Base-by-base conservation (phyloP, 345 rosid species). In the Trapa incisa region DNA sequence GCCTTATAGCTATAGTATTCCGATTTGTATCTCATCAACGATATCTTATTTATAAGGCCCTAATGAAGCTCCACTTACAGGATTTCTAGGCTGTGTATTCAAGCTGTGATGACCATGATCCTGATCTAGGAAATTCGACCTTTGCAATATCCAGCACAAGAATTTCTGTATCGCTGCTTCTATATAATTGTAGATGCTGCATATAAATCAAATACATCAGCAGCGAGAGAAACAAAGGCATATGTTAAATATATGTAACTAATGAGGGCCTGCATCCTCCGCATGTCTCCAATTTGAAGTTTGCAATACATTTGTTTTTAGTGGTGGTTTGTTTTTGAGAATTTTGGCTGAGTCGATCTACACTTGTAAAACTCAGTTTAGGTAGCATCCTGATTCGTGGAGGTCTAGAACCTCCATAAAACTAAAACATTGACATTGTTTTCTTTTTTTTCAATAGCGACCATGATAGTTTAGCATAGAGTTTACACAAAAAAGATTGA, bases 121-220 rank as follows among this genome's bases (percentile, higher is more conserved):
- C 58, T 47, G 56, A 43, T 70, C 74, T 16, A 65, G 61, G 22
- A 68, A 33, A 15, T 11, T 71, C 43, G 73, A 68, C 70, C 70
- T 71, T 22, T 47, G 77, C 17, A 70, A 3, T 41, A 2, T 32
- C 32, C 35, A 58, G 47, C 68, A 66, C 15, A 68, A 54, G 61
- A 67, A 52, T 68, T 81, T 78, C 45, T 41, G 69, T 10, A 71
- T 64, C 54, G 77, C 68, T n/a, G 68, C 84, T n/a, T 77, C 76
- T 22, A 70, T 15, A 61, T 81, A 82, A 65, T 78, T 74, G 65
- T 74, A 73, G 56, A 65, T 80, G 76, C 78, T 72, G 77, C 61
- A 50, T 15, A 57, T 39, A 38, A 15, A 42, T 12, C 15, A 47
- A 38, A 65, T 14, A 13, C 22, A 35, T 43, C n/a, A 32, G 50